Evolutionary conservation across 306 rosid genomes (phyloP).

Genomic region (Trichosanthes truncata): DNA sequence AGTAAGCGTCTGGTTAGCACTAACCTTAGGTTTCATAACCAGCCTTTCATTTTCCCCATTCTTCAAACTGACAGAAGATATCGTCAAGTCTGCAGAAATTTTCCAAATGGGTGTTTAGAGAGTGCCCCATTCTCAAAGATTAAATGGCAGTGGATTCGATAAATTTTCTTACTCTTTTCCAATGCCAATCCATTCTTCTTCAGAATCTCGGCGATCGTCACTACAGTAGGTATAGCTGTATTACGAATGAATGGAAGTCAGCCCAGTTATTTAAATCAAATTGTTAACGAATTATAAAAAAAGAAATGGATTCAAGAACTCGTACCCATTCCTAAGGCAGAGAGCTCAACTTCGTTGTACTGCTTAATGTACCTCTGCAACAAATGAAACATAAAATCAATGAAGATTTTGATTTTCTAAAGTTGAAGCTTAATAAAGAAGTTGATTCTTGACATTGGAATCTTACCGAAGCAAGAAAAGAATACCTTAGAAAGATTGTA

Average conservation of each 20-base stretch:
- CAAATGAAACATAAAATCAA: slow-evolving; percentile 5
- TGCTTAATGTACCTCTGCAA: slow-evolving; percentile 53
- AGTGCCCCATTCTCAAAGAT: not conserved
- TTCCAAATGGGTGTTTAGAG: not conserved
- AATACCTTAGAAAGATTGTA: slow-evolving; percentile 64
- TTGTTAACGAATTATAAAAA: not conserved
- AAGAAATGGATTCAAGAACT: slow-evolving; percentile 8
- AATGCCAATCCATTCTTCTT: slow-evolving; percentile 42
- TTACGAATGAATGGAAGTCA: slow-evolving; percentile 11
- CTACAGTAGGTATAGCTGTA: slow-evolving; percentile 62
- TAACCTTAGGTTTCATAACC: slow-evolving; percentile 55
- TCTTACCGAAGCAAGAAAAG: not conserved
- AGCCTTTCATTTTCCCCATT: slow-evolving; percentile 25
- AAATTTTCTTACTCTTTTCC: slow-evolving; percentile 44
- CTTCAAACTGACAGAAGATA: slow-evolving; percentile 32
- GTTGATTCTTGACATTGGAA: not conserved
- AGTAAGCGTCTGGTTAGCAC: not conserved
- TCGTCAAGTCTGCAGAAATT: slow-evolving; percentile 20
- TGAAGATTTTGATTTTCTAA: not conserved
- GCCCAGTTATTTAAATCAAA: not conserved
- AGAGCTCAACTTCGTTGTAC: slow-evolving; percentile 48
- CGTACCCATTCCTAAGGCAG: slow-evolving; percentile 62
- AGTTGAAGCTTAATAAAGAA: not conserved
- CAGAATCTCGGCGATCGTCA: slow-evolving; percentile 47
- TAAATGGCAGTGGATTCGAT: not conserved